phyloP scores from a whole-genome alignment of 2,329 filamentous ascomycete genomes.

The Ceratocystis eucalypticola region DNA sequence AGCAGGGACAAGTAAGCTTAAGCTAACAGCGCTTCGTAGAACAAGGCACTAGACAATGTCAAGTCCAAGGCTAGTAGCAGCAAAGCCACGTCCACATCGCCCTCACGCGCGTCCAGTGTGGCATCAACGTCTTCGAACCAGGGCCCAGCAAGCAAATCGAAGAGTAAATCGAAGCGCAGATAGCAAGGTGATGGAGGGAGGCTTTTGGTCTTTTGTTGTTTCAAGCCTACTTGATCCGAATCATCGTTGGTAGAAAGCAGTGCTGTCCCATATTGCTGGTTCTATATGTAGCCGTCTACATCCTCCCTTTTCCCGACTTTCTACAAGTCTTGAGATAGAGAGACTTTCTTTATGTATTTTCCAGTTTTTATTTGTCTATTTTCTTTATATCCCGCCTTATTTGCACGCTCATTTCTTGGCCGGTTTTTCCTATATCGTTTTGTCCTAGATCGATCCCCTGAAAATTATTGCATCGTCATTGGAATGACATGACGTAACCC shows the following conservation, averaged over 20 bases:
- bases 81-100: constrained; percentile 62
- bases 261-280: neutral
- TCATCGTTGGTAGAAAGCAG: too few relatives aligned
- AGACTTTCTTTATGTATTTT: neutral
- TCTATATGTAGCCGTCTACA: neutral
- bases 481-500: neutral
- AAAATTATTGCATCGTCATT: neutral
- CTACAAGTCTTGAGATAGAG: neutral
- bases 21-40: constrained; percentile 39
- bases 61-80: constrained; percentile 51
- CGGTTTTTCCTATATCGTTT: neutral
- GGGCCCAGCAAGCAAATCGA: constrained; percentile 28
- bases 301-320: neutral
- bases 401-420: neutral
- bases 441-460: neutral
- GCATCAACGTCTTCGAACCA: constrained; percentile 53
- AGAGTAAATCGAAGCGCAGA: constrained; percentile 40
- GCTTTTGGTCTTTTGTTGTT: constrained; percentile 9
- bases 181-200: constrained; percentile 21
- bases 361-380: neutral
- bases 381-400: neutral
- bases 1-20: neutral
- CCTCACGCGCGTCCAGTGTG: constrained; percentile 79
- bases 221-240: neutral
- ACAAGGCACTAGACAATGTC: constrained; percentile 82